Evolutionary conservation across 768 basidiomycete species (phyloP), one percentile per base, ranked within the genome.

Genomic region (Xerocomus brunneocitrinus): DNA sequence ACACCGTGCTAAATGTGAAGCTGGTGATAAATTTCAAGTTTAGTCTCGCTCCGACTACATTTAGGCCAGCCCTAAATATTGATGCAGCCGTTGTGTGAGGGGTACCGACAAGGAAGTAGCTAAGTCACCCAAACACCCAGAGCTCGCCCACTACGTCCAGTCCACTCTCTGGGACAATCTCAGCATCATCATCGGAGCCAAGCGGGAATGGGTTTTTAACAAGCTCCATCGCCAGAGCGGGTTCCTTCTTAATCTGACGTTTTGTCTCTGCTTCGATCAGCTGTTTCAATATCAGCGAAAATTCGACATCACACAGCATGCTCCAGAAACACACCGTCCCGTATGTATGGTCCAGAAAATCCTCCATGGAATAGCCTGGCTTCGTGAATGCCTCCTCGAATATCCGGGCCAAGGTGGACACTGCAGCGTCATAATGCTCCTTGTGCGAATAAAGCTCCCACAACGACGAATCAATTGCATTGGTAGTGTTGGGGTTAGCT

Each of bases 371-470:
- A 69, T 94, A 98, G 34, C 76, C 78, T 16, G 87, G 91, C 65
- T 95, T 98, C n/a, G 92, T 98, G 72, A 99, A 97, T 5, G 89
- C 86, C 65, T 95, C 93, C 12, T 78, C 78, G 60, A 97, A 91
- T 50, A 99, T 85, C 63, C 86, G 86, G 28, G 83, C 84, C 43
- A 98, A 69, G 0, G 91, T 91, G n/a, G 90, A 83, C n/a, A 95
- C 87, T 1, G 84, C 80, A 1, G 89, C 74, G 56, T 94, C 85
- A 65, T 98, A 98, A 69, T 99, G 95, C 24, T 76, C 69, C 54
- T 79, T 75, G 55, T 95, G 86, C 0, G 89, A 79, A 50, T 83
- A 73, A 34, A 99, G 78, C 71, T 99, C 95, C 97, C 97, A 98
- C 13, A 97, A 69, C 8, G 92, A 95, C 42, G 91, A 93, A 41